Evolutionary conservation across 192 early-diverging fungal species (phyloP), one percentile per base, ranked within the genome.

Genomic region (Lobosporangium transversale): DNA sequence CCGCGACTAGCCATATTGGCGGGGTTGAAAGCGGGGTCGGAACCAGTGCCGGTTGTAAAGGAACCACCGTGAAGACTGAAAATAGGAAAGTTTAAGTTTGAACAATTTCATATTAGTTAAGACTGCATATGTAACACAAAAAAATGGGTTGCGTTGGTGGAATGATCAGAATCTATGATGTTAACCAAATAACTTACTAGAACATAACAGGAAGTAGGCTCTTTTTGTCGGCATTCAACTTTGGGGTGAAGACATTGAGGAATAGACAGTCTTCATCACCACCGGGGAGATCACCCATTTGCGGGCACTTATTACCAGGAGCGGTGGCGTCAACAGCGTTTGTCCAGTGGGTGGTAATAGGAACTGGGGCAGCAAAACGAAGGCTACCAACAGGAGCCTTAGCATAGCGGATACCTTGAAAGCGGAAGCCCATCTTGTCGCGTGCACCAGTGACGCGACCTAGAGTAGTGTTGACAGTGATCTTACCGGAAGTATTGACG

Each of bases 261-360:
- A 71, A 80, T 58, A 80, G 44, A 40, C 78, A 80, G 50, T 80
- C 78, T 52, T 80, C 78, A 3, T 74, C 47, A 17, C 69, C 78
- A 9, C 62, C 69, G 23, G 68, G 68, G 3, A 59, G 3, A 47
- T 62, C 68, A 15, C 68, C 78, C 30, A 58, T 32, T 58, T 80
- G 78, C 10, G 68, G 68, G 69, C 78, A 80, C 62, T 61, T 67
- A 63, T 42, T 73, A 12, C 78, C 69, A 26, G 58, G 36, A 2
- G 55, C 30, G 18, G 68, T 80, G 24, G 78, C 78, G 47, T 70
- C 61, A 17, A 71, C 23, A n/a, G 64, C 17, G 37, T 42, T 80
- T 35, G 30, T 21, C 68, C 64, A 67, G 26, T 24, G 58, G 36
- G 68, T 61, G 29, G 47, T 60, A 30, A 73, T 26, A 37, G 78